phyloP scores from a whole-genome alignment of 345 rosid species.

The Mallotus nudiflorus region DNA sequence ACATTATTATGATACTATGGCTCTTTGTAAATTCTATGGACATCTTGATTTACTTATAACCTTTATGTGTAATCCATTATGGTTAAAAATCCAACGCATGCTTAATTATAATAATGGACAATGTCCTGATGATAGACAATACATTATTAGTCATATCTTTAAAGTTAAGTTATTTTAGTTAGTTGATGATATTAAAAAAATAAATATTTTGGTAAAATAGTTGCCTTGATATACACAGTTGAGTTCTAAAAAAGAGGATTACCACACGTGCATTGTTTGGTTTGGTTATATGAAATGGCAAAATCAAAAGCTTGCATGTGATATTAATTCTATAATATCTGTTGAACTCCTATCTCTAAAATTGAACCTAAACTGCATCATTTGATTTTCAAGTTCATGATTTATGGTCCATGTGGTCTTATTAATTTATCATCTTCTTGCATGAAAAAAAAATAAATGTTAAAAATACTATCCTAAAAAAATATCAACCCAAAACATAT shows the following conservation, averaged over 20 bases:
- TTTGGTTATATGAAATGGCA: not conserved
- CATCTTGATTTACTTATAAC: too few relatives aligned
- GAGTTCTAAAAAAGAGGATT: too few relatives aligned
- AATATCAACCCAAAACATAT: not conserved
- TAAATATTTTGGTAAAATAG: too few relatives aligned
- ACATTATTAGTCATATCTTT: too few relatives aligned
- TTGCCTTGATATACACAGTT: too few relatives aligned
- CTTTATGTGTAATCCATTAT: too few relatives aligned
- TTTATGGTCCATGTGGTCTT: not conserved
- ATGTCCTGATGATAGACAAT: too few relatives aligned
- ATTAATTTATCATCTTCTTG: not conserved
- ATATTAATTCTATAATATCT: not conserved
- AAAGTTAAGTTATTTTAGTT: too few relatives aligned
- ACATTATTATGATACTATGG: not conserved
- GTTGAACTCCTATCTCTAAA: not conserved
- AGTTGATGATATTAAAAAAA: too few relatives aligned
- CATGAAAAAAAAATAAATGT: not conserved
- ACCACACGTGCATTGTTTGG: not conserved
- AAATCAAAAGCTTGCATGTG: fast-evolving
- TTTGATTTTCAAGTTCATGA: not conserved
- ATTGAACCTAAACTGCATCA: not conserved
- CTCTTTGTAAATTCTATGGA: too few relatives aligned
- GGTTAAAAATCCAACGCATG: too few relatives aligned
- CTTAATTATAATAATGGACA: too few relatives aligned
- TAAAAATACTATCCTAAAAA: not conserved